Conservation (phyloP, 2,329 filamentous ascomycete species). For the Aspergillus japonicus region DNA sequence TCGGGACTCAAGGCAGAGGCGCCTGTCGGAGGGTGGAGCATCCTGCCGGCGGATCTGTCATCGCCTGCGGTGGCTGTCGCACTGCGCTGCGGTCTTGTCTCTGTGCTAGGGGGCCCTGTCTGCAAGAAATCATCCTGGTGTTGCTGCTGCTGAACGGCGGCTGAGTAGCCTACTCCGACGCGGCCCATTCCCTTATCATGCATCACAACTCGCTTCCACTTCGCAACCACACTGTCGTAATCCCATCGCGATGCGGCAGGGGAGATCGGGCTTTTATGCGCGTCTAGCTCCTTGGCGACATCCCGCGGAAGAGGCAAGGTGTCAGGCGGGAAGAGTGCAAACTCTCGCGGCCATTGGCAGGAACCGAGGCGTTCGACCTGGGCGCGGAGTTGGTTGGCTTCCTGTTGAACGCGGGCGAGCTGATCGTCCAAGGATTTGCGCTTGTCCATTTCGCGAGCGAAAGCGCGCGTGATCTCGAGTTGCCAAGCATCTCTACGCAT, state of each 20-base stretch:
- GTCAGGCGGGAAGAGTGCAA: conserved; percentile 49
- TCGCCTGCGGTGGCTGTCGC: conserved; percentile 2
- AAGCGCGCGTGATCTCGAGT: conserved; percentile 49
- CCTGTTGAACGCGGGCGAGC: conserved; percentile 47
- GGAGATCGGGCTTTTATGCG: conserved; percentile 35
- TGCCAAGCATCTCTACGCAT: conserved; percentile 51
- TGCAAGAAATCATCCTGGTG: conserved; percentile 15
- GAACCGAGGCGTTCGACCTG: conserved; percentile 48
- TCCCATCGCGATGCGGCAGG: conserved; percentile 45
- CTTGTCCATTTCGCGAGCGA: conserved; percentile 45
- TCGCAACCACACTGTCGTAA: conserved; percentile 48
- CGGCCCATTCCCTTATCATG: conserved; percentile 46
- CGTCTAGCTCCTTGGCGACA: conserved; percentile 39
- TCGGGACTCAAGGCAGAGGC: conserved; percentile 26
- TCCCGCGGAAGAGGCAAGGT: conserved; percentile 41
- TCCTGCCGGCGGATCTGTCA: conserved; percentile 12
- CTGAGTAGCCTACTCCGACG: conserved; percentile 31
- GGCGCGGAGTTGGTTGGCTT: conserved; percentile 49
- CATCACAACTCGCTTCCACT: conserved; percentile 51
- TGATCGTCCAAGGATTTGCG: conserved; percentile 45
- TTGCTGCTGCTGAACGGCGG: conserved; percentile 8
- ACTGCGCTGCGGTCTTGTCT: conserved; percentile 8
- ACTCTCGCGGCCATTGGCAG: conserved; percentile 51
- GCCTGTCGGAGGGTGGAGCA: conserved; percentile 15
- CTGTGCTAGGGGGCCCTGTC: neutral